Percentiles rank a stretch among this genome's conserved stretches.
Evolutionary conservation across 169 alveolate species (phyloP).

Genomic region (Plasmodium fragile): DNA sequence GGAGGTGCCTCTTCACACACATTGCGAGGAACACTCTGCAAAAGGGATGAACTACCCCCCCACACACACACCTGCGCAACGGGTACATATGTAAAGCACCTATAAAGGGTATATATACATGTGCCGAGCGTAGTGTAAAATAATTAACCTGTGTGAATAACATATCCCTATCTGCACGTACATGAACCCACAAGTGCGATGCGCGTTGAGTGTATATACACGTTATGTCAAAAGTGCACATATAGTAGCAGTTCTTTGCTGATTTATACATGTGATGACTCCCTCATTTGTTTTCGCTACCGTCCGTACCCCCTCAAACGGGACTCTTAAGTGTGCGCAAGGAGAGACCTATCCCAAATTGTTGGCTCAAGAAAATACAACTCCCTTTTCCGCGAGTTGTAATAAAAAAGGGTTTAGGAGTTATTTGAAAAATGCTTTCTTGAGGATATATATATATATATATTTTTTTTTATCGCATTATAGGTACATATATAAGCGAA

Average conservation of each 20-base stretch:
- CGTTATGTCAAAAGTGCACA: background rate
- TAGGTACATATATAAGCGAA: background rate
- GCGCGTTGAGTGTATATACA: background rate
- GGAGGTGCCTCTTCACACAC: background rate
- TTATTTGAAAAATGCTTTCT: background rate
- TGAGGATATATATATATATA: background rate
- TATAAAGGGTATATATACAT: background rate
- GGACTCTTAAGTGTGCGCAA: background rate
- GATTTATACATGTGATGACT: background rate
- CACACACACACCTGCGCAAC: background rate
- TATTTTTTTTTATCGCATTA: background rate
- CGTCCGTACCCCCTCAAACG: background rate
- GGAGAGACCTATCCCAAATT: constrained; percentile 2
- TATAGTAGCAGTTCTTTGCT: background rate
- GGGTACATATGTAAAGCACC: background rate
- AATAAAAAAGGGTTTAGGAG: background rate
- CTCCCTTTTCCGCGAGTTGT: background rate
- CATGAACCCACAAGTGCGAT: background rate
- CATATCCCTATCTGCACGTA: background rate
- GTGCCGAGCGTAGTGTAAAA: background rate
- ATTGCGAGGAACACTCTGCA: background rate
- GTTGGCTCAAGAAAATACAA: background rate
- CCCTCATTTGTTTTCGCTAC: background rate
- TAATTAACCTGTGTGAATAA: background rate
- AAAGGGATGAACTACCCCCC: background rate